These are phyloP conservation scores for Colletotrichum sojae DNA, from an alignment of 2,329 filamentous ascomycete species.

Conservation along the genomic window DNA sequence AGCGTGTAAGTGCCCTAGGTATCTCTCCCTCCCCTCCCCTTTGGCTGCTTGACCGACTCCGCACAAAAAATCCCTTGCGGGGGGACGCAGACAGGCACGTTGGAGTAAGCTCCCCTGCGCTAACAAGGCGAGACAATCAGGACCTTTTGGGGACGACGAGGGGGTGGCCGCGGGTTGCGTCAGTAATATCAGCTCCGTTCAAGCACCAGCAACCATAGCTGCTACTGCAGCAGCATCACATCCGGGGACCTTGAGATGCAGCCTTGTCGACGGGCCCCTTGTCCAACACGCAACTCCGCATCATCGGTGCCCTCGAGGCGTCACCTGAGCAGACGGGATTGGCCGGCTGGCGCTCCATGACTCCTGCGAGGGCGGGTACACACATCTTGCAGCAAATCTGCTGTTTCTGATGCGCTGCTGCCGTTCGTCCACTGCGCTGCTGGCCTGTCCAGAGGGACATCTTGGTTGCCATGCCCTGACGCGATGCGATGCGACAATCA, in stretches of 20 bases:
- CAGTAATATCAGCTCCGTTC: constrained; percentile 22
- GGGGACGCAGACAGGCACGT: neutral
- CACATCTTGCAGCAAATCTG: constrained; percentile 40
- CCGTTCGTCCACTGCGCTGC: constrained; percentile 7
- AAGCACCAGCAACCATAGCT: constrained; percentile 4
- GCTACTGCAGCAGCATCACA: constrained; percentile 33
- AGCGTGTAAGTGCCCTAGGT: neutral
- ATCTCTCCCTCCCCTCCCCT: no score
- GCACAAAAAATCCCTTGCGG: constrained; percentile 8
- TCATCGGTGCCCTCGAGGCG: constrained; percentile 35
- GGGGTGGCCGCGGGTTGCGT: constrained; percentile 18
- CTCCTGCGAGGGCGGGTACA: constrained; percentile 40
- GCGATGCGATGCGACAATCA: constrained; percentile 32
- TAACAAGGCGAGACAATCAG: constrained; percentile 22
- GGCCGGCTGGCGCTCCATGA: constrained; percentile 30
- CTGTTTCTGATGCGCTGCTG: constrained; percentile 36
- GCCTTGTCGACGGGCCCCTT: constrained; percentile 36
- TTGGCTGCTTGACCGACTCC: constrained; percentile 23
- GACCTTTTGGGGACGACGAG: constrained; percentile 4
- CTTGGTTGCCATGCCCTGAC: constrained; percentile 22
- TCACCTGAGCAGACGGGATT: constrained; percentile 39
- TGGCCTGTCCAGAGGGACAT: constrained; percentile 18
- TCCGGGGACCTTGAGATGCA: constrained; percentile 36
- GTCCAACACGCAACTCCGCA: constrained; percentile 40
- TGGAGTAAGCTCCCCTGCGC: constrained; percentile 15